These are phyloP conservation scores for Piromyces finnis DNA, from an alignment of 192 early-diverging fungal genomes.

Conservation along the genomic window DNA sequence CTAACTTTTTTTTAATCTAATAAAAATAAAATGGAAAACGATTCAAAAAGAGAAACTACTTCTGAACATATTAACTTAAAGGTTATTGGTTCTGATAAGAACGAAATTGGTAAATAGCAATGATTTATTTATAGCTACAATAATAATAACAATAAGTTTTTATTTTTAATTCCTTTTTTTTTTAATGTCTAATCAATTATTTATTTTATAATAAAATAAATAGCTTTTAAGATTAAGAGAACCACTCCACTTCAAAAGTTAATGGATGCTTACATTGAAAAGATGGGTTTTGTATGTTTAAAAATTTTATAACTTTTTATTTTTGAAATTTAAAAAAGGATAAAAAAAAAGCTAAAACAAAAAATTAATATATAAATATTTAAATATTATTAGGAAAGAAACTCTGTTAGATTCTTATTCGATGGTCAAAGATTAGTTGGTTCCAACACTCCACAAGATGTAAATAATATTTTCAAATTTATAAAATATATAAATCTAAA, in stretches of 20 bases:
- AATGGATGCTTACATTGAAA: slow-evolving; percentile 83
- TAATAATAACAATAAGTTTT: background rate
- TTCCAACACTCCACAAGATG: slow-evolving; percentile 65
- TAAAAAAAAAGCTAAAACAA: no score
- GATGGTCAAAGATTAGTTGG: slow-evolving; percentile 74
- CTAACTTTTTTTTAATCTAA: background rate
- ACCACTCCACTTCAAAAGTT: slow-evolving; percentile 76
- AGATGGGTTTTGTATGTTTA: slow-evolving; percentile 45
- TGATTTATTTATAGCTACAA: background rate
- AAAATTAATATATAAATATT: no score
- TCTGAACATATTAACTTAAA: slow-evolving; percentile 81
- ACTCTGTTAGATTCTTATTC: slow-evolving; percentile 75
- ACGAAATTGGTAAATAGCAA: slow-evolving; percentile 46
- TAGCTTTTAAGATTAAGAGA: slow-evolving; percentile 95
- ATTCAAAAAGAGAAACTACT: background rate
- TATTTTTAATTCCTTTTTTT: background rate
- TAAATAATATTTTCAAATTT: slow-evolving; percentile 11
- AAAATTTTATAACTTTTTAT: background rate
- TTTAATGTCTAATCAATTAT: background rate
- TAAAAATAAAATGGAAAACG: background rate
- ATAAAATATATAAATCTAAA: no score
- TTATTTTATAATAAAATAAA: background rate
- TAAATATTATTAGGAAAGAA: slow-evolving; percentile 21
- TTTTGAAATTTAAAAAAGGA: no score
- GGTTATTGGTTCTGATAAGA: slow-evolving; percentile 45